These are phyloP conservation scores for Senna siamea DNA, from an alignment of 306 rosid genomes.

Conservation along the genomic window DNA sequence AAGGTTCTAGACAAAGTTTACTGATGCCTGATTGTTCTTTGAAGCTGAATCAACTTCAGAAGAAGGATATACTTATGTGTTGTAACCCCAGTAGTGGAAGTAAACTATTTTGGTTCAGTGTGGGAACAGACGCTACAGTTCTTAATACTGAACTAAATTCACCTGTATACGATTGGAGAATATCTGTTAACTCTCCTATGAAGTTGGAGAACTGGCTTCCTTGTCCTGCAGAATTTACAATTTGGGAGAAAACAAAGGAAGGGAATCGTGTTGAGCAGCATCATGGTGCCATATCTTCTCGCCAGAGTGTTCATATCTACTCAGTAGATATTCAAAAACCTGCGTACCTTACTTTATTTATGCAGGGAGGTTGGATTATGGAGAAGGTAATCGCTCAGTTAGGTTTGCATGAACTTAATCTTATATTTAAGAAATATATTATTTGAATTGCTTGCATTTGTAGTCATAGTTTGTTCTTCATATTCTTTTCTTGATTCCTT, in stretches of 20 bases:
- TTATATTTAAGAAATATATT: neutral
- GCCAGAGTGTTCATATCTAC: constrained; percentile 76
- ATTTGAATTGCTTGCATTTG: neutral
- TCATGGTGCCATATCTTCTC: constrained; percentile 69
- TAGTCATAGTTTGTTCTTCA: neutral
- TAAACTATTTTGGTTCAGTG: constrained; percentile 81
- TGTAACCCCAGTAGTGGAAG: constrained; percentile 65
- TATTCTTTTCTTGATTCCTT: constrained; percentile 34
- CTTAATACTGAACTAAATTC: constrained; percentile 90
- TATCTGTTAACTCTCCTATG: constrained; percentile 83
- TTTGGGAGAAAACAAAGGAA: constrained; percentile 77
- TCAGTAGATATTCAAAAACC: constrained; percentile 85
- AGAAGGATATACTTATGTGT: constrained; percentile 82
- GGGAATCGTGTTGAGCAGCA: constrained; percentile 71
- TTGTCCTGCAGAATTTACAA: constrained; percentile 79
- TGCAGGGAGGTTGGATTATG: constrained; percentile 91
- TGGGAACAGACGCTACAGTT: constrained; percentile 88
- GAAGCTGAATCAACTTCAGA: constrained; percentile 87
- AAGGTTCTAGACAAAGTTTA: constrained; percentile 61
- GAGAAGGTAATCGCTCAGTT: constrained; percentile 72
- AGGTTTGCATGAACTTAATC: constrained; percentile 9
- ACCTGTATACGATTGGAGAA: constrained; percentile 96
- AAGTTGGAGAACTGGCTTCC: constrained; percentile 95
- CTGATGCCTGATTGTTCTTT: constrained; percentile 51
- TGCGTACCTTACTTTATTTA: constrained; percentile 70